These are phyloP conservation scores for Nannizzia gypsea DNA, from an alignment of 2,329 filamentous ascomycete genomes.

Conservation along the genomic window DNA sequence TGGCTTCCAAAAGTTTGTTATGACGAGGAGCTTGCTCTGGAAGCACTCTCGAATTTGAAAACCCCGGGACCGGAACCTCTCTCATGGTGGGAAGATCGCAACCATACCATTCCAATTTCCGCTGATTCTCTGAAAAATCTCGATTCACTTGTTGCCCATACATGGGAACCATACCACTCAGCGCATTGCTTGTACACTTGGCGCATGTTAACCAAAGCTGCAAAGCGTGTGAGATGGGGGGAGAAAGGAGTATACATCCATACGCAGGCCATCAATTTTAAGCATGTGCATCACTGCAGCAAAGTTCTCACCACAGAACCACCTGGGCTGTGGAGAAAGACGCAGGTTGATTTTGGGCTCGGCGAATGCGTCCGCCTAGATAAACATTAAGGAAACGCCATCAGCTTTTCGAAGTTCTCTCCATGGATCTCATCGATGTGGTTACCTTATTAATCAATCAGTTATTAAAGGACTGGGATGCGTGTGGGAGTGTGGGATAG, in stretches of 20 bases:
- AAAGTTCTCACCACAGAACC: slow-evolving; percentile 7
- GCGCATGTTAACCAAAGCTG: slow-evolving; percentile 10
- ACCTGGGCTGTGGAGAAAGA: slow-evolving; percentile 1
- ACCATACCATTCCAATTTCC: slow-evolving; percentile 7
- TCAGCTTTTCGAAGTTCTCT: no score
- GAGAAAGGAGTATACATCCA: slow-evolving; percentile 11
- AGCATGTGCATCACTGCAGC: slow-evolving; percentile 10
- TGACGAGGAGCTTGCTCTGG: slow-evolving; percentile 5
- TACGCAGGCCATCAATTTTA: slow-evolving; percentile 4
- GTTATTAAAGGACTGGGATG: no score
- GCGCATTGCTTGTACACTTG: slow-evolving; percentile 12
- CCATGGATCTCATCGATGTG: no score
- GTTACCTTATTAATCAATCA: no score
- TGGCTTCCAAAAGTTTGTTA: slow-evolving; percentile 12
- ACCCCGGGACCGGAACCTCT: slow-evolving; percentile 5
- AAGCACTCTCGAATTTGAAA: background rate
- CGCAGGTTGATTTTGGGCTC: slow-evolving; percentile 10
- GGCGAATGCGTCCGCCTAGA: slow-evolving; percentile 7
- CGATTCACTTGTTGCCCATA: slow-evolving; percentile 9
- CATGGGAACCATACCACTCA: slow-evolving; percentile 11
- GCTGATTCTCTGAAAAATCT: slow-evolving; percentile 3
- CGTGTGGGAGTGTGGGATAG: no score
- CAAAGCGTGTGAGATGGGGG: slow-evolving; percentile 8
- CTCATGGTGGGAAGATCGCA: slow-evolving; percentile 9
- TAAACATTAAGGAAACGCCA: background rate